Evolutionary conservation across 2,329 filamentous ascomycete species (phyloP).

Genomic region (Cladophialophora yegresii): DNA sequence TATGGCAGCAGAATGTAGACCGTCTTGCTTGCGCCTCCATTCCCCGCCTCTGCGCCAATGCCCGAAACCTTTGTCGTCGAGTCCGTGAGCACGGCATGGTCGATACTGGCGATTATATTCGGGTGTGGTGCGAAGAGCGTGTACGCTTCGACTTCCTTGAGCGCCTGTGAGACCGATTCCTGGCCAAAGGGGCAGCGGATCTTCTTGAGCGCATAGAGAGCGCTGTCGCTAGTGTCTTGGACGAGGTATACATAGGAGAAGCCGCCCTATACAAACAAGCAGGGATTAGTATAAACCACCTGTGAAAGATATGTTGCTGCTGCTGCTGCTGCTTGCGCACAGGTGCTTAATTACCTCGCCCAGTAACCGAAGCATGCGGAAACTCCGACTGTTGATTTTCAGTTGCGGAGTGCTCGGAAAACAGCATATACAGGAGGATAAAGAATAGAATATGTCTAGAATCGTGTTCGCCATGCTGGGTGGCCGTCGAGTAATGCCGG

Average conservation of each 20-base stretch:
- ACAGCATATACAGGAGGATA: slow-evolving; percentile 94
- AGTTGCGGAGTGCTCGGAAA: slow-evolving; percentile 92
- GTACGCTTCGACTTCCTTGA: slow-evolving; percentile 98
- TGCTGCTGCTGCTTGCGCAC: neutral
- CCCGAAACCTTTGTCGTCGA: slow-evolving; percentile 58
- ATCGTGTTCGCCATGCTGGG: slow-evolving; percentile 75
- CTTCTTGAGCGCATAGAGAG: slow-evolving; percentile 95
- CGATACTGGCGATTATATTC: slow-evolving; percentile 83
- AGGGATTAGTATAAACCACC: neutral
- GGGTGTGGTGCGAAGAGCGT: slow-evolving; percentile 78
- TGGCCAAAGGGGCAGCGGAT: slow-evolving; percentile 97
- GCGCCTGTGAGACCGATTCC: slow-evolving; percentile 89
- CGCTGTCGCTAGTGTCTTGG: slow-evolving; percentile 75
- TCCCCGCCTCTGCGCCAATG: slow-evolving; percentile 51
- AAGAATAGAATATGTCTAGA: slow-evolving; percentile 83
- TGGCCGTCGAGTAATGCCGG: neutral
- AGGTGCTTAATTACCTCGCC: slow-evolving; percentile 73
- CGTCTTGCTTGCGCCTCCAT: slow-evolving; percentile 74
- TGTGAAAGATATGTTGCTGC: neutral
- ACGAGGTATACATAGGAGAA: slow-evolving; percentile 99
- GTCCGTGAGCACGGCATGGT: slow-evolving; percentile 79
- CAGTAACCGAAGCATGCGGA: slow-evolving; percentile 91
- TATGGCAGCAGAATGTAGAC: slow-evolving; percentile 97
- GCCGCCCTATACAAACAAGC: slow-evolving; percentile 64
- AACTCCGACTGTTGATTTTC: slow-evolving; percentile 90